Evolutionary conservation across 139 green algal genomes (phyloP).

Genomic region (Micromonas pusilla): DNA sequence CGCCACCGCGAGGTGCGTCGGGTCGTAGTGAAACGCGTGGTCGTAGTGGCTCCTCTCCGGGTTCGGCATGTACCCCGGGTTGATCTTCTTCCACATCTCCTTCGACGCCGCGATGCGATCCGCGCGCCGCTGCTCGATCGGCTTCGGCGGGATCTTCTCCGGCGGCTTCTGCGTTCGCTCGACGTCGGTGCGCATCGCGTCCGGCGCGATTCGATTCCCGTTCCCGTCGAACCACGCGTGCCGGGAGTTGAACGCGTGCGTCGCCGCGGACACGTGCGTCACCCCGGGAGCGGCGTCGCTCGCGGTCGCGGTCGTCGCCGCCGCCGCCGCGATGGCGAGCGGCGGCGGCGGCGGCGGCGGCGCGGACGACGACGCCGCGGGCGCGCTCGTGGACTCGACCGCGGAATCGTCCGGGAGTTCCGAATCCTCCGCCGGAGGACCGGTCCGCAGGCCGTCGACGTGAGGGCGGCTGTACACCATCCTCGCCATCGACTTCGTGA

Average conservation of each 20-base stretch:
- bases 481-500: too few species aligned
- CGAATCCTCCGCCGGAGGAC: too few species aligned
- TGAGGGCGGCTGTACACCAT: too few species aligned
- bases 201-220: too few species aligned
- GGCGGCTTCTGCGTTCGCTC: too few species aligned
- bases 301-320: not conserved
- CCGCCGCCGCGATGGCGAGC: not conserved
- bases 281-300: too few species aligned
- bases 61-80: not conserved
- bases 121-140: not conserved
- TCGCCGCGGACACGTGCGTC: too few species aligned
- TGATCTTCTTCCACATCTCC: not conserved
- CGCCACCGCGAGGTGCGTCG: not conserved
- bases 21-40: not conserved
- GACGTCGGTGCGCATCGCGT: too few species aligned
- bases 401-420: too few species aligned
- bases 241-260: too few species aligned
- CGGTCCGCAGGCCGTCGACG: too few species aligned
- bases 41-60: not conserved
- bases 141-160: not conserved
- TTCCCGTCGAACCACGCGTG: too few species aligned
- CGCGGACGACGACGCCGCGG: not conserved
- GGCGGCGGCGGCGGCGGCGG: not conserved
- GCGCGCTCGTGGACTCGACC: not conserved
- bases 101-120: not conserved